Evolutionary conservation across 1,139 yeast genomes (phyloP).

Genomic region (Magnusiomyces ingens): DNA sequence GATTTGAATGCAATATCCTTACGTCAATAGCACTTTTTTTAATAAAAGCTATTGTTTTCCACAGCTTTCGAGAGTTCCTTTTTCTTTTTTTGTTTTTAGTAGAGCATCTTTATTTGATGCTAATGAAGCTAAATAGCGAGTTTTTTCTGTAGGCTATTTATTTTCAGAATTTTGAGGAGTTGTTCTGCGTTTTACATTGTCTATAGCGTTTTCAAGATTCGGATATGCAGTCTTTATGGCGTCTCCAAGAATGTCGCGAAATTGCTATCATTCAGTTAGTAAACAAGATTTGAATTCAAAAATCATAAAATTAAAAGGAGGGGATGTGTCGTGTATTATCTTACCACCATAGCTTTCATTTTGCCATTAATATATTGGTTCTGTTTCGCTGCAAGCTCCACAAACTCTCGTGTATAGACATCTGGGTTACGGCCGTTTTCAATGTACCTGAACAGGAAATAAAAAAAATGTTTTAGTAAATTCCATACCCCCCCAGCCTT

Average conservation of each 20-base stretch:
- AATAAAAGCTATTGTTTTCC: too few relatives aligned
- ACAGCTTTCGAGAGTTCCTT: too few relatives aligned
- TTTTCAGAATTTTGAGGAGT: neutral
- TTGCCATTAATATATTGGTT: slow-evolving; percentile 87
- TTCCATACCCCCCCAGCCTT: neutral
- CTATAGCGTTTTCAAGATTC: slow-evolving; percentile 50
- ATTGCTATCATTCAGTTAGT: slow-evolving; percentile 20
- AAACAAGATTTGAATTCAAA: neutral
- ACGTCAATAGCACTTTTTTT: too few relatives aligned
- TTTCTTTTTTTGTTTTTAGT: too few relatives aligned
- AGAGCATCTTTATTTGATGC: too few relatives aligned
- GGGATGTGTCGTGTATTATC: slow-evolving; percentile 5
- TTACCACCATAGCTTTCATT: slow-evolving; percentile 35
- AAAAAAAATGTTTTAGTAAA: neutral
- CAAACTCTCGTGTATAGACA: slow-evolving; percentile 91
- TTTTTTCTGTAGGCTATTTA: too few relatives aligned
- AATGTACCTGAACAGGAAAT: slow-evolving; percentile 39
- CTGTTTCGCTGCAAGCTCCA: slow-evolving; percentile 81
- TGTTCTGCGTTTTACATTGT: slow-evolving; percentile 35
- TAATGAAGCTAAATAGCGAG: too few relatives aligned
- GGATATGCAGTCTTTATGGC: slow-evolving; percentile 75
- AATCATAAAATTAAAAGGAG: neutral
- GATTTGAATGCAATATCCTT: too few relatives aligned
- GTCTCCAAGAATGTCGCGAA: slow-evolving; percentile 57
- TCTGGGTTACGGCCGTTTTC: slow-evolving; percentile 98